These are phyloP conservation scores for Dissophora ornata DNA, from an alignment of 192 early-diverging fungal species.

Conservation along the genomic window DNA sequence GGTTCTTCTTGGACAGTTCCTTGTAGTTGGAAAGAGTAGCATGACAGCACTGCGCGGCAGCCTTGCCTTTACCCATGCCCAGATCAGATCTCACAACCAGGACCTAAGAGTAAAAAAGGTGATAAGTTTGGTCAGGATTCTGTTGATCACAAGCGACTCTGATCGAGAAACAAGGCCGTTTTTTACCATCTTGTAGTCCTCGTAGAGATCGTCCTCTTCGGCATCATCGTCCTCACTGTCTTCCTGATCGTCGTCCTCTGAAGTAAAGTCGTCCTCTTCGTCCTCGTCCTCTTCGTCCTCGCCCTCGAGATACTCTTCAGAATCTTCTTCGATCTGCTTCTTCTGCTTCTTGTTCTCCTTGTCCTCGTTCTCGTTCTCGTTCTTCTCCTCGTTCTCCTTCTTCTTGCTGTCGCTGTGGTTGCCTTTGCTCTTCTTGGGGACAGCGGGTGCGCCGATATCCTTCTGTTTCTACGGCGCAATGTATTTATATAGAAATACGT, in stretches of 20 bases:
- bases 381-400: not conserved
- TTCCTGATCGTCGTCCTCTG: conserved; percentile 43
- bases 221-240: conserved; percentile 42
- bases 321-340: conserved; percentile 37
- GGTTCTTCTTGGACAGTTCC: conserved; percentile 59
- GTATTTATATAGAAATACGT: no score
- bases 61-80: conserved; percentile 95
- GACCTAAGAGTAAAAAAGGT: conserved; percentile 59
- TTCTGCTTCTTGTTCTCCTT: conserved; percentile 3
- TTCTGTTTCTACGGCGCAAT: no score
- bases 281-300: conserved; percentile 23
- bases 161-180: no score
- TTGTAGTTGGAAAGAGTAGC: conserved; percentile 90
- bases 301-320: conserved; percentile 20
- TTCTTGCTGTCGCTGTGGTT: no score
- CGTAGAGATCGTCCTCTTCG: conserved; percentile 28
- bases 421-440: no score
- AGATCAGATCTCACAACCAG: conserved; percentile 90
- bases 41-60: conserved; percentile 95
- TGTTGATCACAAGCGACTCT: not conserved
- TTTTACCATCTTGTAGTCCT: conserved; percentile 47
- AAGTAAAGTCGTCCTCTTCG: conserved; percentile 16
- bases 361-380: not conserved
- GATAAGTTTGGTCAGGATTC: not conserved
- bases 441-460: no score